These are phyloP conservation scores for Salix brachista DNA, from an alignment of 345 rosid species.

Conservation along the genomic window DNA sequence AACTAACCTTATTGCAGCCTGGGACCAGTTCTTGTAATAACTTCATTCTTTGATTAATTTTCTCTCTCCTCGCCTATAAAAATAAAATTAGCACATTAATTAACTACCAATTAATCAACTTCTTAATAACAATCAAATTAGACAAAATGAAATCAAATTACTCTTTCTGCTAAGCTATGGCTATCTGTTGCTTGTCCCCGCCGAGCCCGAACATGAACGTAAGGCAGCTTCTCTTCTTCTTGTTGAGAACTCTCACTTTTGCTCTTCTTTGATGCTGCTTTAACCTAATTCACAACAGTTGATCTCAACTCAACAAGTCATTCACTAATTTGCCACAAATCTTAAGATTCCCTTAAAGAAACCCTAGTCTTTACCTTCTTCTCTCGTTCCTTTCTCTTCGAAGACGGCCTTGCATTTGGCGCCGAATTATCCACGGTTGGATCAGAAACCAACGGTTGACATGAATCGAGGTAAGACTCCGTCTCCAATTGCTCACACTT, in stretches of 20 bases:
- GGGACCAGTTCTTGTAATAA: conserved; percentile 79
- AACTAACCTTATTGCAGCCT: conserved; percentile 71
- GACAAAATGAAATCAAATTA: conserved; percentile 16
- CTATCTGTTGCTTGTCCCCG: conserved; percentile 80
- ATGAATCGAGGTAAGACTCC: conserved; percentile 29
- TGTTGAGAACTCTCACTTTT: conserved; percentile 43
- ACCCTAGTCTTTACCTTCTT: conserved; percentile 39
- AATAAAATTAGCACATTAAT: neutral
- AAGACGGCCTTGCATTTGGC: conserved; percentile 25
- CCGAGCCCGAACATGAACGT: conserved; percentile 74
- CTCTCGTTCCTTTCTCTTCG: conserved; percentile 52
- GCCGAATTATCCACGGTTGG: conserved; percentile 24
- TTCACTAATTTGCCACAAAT: neutral
- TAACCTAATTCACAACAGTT: conserved; percentile 22
- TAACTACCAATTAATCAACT: conserved; percentile 8
- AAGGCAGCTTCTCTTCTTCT: conserved; percentile 54
- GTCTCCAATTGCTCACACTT: conserved; percentile 44
- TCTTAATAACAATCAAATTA: neutral
- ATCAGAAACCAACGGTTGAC: conserved; percentile 30
- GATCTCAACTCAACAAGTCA: neutral
- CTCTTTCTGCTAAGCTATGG: conserved; percentile 80
- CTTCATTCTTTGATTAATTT: conserved; percentile 74
- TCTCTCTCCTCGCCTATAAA: conserved; percentile 69
- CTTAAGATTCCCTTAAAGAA: neutral
- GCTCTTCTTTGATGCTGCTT: conserved; percentile 44